Conservation (phyloP, 2,329 filamentous ascomycete genomes). For the Cladosporium sp. region DNA sequence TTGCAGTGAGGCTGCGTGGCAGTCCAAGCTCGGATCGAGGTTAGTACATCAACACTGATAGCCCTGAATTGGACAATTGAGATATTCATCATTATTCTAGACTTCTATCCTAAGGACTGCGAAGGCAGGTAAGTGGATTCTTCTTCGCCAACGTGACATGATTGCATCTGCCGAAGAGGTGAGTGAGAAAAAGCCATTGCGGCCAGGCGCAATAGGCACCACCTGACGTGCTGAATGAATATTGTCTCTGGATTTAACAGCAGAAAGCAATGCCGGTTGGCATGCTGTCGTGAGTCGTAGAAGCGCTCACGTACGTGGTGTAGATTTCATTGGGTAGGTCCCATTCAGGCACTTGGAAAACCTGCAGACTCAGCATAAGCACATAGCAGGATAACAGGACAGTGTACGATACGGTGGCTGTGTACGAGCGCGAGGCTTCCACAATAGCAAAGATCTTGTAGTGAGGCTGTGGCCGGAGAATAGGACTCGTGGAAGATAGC, state of each 20-base stretch:
- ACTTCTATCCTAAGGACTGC: background rate
- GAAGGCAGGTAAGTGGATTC: conserved; percentile 5
- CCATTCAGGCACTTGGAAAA: too few relatives aligned
- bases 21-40: conserved; percentile 13
- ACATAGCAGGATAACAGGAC: too few relatives aligned
- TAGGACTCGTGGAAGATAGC: background rate
- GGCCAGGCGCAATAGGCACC: too few relatives aligned
- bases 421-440: too few relatives aligned
- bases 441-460: background rate
- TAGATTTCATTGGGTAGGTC: too few relatives aligned
- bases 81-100: conserved; percentile 11
- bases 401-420: too few relatives aligned
- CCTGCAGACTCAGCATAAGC: too few relatives aligned
- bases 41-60: conserved; percentile 19
- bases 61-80: background rate
- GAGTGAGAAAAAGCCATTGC: background rate
- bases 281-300: too few relatives aligned
- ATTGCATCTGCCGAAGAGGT: background rate
- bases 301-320: too few relatives aligned
- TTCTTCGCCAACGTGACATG: background rate
- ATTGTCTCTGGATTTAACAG: too few relatives aligned
- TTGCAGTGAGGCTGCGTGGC: conserved; percentile 44
- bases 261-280: too few relatives aligned
- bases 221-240: background rate
- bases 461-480: background rate